phyloP scores from a whole-genome alignment of 768 basidiomycete species.

The Porphyrellus cyaneotinctus region DNA sequence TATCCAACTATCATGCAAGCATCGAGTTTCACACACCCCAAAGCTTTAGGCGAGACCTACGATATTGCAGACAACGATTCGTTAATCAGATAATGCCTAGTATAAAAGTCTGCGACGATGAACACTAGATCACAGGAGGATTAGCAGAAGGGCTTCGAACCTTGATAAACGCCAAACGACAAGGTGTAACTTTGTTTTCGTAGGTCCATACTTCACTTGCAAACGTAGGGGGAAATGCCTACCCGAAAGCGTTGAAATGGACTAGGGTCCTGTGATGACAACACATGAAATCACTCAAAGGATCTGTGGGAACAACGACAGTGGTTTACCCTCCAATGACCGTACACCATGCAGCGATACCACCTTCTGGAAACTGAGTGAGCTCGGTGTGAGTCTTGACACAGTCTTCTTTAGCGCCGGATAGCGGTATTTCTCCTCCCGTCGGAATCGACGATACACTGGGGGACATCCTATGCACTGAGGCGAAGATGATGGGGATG shows the following conservation, averaged over 20 bases:
- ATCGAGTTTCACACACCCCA: background rate
- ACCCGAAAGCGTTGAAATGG: conserved; percentile 35
- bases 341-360: conserved; percentile 23
- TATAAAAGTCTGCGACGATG: conserved; percentile 35
- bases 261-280: conserved; percentile 24
- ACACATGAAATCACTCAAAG: background rate
- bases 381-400: background rate
- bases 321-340: conserved; percentile 22
- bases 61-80: conserved; percentile 35
- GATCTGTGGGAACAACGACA: background rate
- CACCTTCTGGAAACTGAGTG: conserved; percentile 28
- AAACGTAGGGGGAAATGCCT: background rate
- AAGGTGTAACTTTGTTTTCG: conserved; percentile 25
- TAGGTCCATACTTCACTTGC: background rate
- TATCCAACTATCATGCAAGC: conserved; percentile 33
- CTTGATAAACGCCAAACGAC: conserved; percentile 42
- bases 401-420: background rate
- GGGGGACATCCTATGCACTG: conserved; percentile 1
- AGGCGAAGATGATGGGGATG: background rate
- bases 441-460: conserved; percentile 4
- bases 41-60: conserved; percentile 23
- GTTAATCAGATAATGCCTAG: conserved; percentile 33
- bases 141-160: conserved; percentile 4
- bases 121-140: background rate
- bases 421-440: background rate